Conservation (phyloP, 805 yeast genomes). For the Ogataea nakhonphanomensis region DNA sequence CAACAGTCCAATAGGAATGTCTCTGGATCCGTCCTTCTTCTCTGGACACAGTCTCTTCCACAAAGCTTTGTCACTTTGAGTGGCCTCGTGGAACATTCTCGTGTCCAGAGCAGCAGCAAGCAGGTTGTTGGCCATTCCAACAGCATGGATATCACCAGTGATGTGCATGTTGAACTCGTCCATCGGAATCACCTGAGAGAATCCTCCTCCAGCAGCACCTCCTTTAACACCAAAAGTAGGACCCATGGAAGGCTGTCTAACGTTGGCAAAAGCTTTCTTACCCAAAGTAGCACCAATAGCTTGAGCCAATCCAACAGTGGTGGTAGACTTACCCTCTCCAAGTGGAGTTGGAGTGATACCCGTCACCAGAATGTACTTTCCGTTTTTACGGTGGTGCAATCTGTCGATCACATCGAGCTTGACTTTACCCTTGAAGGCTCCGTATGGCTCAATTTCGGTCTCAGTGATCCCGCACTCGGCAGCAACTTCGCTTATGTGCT, state of each 20-base stretch:
- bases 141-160: slow-evolving; percentile 97
- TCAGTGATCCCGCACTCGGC: slow-evolving; percentile 75
- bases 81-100: slow-evolving; percentile 90
- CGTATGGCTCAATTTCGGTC: slow-evolving; percentile 81
- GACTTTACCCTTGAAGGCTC: slow-evolving; percentile 87
- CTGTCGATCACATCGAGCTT: slow-evolving; percentile 67
- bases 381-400: slow-evolving; percentile 60
- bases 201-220: slow-evolving; percentile 99
- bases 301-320: slow-evolving; percentile 95
- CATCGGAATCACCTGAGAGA: slow-evolving; percentile 97
- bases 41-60: slow-evolving; percentile 84
- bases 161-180: slow-evolving; percentile 97
- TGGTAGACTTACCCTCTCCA: slow-evolving; percentile 97
- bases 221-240: slow-evolving; percentile 99
- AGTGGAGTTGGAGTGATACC: slow-evolving; percentile 98
- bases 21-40: slow-evolving; percentile 70
- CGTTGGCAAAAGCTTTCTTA: slow-evolving; percentile 84
- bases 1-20: slow-evolving; percentile 75
- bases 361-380: slow-evolving; percentile 86
- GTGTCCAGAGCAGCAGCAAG: slow-evolving; percentile 97
- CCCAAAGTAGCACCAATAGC: slow-evolving; percentile 89
- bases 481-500: slow-evolving; percentile 72
- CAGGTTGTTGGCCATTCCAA: slow-evolving; percentile 87
- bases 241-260: slow-evolving; percentile 98
- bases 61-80: slow-evolving; percentile 74